Evolutionary conservation across 371 early-diverging fungal genomes (phyloP).

Genomic region (Actinomortierella ambigua): DNA sequence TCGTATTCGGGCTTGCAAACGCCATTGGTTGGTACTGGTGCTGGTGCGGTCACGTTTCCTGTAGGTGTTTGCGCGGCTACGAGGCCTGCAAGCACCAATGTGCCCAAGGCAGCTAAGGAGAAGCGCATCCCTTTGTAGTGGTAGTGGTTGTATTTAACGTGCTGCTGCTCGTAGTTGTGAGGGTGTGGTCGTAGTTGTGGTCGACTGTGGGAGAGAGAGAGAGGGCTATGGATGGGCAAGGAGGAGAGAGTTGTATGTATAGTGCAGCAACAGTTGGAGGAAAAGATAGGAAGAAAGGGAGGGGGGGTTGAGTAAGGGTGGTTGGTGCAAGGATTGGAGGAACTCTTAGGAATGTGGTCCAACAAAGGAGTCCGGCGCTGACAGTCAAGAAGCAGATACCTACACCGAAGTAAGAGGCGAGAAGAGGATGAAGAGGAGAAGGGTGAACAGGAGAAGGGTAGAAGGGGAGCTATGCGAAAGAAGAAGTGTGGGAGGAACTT

Average conservation of each 20-base stretch:
- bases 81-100: no score
- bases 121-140: background rate
- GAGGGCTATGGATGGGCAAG: background rate
- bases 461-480: background rate
- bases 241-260: background rate
- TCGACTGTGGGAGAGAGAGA: background rate
- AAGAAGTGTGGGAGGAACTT: background rate
- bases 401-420: no score
- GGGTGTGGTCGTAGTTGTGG: background rate
- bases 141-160: background rate
- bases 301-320: background rate
- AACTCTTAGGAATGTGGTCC: background rate
- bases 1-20: conserved; percentile 27
- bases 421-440: background rate
- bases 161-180: background rate
- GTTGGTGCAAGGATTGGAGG: background rate
- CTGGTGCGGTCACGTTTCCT: conserved; percentile 2
- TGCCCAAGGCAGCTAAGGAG: no score
- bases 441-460: background rate
- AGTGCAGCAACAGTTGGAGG: background rate
- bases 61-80: background rate
- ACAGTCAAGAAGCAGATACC: background rate
- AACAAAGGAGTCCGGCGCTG: background rate
- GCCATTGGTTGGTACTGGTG: conserved; percentile 3
- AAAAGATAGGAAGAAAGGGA: background rate